These are phyloP conservation scores for Aspergillus eucalypticola DNA, from an alignment of 2,329 filamentous ascomycete species.

Conservation along the genomic window DNA sequence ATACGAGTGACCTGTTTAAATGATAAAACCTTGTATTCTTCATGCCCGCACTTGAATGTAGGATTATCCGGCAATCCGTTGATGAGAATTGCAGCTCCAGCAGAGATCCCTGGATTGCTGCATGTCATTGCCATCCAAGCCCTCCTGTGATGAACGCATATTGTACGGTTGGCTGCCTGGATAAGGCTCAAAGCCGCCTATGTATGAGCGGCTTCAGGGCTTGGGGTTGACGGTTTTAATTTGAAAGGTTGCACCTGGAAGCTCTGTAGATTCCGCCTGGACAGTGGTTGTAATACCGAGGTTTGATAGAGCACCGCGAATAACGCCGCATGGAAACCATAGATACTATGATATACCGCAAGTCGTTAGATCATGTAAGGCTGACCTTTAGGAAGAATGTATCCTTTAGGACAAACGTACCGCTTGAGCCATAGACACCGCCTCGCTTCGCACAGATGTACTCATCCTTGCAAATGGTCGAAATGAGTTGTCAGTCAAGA, in stretches of 20 bases:
- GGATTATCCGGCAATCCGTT: neutral
- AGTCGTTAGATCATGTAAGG: conserved; percentile 7
- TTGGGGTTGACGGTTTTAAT: conserved; percentile 80
- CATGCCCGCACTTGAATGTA: conserved; percentile 1
- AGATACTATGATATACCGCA: conserved; percentile 64
- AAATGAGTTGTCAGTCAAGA: conserved; percentile 90
- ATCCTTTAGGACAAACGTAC: conserved; percentile 52
- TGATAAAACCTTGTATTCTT: conserved; percentile 12
- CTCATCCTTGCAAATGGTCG: conserved; percentile 88
- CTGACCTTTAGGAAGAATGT: neutral
- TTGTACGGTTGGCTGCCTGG: neutral
- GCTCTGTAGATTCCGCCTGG: conserved; percentile 82
- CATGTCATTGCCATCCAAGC: neutral
- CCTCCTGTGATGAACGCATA: neutral
- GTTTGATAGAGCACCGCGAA: conserved; percentile 87
- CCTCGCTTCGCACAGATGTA: conserved; percentile 72
- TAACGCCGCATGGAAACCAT: conserved; percentile 92
- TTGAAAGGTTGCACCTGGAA: conserved; percentile 90
- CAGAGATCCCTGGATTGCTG: neutral
- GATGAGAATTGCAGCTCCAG: neutral
- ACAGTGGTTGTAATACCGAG: conserved; percentile 90
- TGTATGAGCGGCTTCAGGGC: conserved; percentile 47
- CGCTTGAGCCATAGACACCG: conserved; percentile 72
- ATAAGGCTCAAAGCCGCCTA: neutral
- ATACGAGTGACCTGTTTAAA: conserved; percentile 21